Conservation (phyloP, 352 stramenopile species). For the Pythium pyrilobum region DNA sequence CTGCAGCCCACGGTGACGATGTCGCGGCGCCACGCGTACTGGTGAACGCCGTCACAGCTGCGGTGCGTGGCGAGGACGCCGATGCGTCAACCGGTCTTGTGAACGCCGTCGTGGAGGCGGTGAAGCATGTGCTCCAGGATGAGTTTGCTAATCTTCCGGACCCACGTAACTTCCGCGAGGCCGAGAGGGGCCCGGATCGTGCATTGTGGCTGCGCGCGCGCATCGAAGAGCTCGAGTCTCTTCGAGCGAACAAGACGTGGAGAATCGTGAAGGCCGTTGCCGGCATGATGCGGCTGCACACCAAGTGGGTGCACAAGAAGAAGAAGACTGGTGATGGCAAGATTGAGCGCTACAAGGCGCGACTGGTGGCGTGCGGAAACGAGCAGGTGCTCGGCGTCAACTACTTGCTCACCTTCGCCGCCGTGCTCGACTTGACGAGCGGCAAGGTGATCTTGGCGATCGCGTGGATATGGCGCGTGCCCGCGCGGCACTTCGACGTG, state of each 20-base stretch:
- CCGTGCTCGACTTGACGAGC: slow-evolving; percentile 27
- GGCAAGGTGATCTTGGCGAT: slow-evolving; percentile 16
- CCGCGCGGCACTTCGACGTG: slow-evolving; percentile 24
- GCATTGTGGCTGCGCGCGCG: background rate
- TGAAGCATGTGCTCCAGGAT: background rate
- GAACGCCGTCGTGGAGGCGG: background rate
- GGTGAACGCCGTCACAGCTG: background rate
- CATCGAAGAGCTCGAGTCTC: background rate
- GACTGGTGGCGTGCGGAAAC: slow-evolving; percentile 21
- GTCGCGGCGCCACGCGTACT: background rate
- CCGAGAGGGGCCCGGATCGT: background rate
- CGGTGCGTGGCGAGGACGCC: background rate
- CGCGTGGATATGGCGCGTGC: slow-evolving; percentile 13
- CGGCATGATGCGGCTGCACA: slow-evolving; percentile 12
- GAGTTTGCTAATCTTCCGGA: background rate
- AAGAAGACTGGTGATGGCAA: slow-evolving; percentile 11
- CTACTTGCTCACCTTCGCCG: slow-evolving; percentile 17
- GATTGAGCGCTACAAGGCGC: slow-evolving; percentile 19
- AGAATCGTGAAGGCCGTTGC: background rate
- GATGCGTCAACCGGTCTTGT: background rate
- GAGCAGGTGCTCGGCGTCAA: slow-evolving; percentile 17
- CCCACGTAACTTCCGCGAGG: background rate
- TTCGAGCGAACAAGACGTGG: slow-evolving; percentile 10
- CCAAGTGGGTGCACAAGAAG: slow-evolving; percentile 30
- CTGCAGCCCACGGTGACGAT: background rate